phyloP scores from a whole-genome alignment of 139 green algal species.

The Coelastrella sp. region DNA sequence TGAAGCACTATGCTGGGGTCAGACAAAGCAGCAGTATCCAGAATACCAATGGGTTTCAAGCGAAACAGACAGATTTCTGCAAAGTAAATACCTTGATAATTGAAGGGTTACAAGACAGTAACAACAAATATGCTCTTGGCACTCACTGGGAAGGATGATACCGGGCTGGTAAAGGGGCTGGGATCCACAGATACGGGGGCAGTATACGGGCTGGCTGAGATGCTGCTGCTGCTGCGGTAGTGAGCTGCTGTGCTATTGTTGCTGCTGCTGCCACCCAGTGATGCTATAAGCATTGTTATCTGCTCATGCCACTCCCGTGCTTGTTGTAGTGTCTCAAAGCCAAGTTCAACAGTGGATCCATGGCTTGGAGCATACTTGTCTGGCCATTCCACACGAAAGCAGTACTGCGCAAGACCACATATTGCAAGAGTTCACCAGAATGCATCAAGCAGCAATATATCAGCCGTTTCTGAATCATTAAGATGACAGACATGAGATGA shows the following conservation, averaged over 20 bases:
- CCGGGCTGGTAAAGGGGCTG: slow-evolving; percentile 39
- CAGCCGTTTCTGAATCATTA: too few species aligned
- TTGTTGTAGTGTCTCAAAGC: slow-evolving; percentile 20
- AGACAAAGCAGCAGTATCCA: too few species aligned
- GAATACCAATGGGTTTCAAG: too few species aligned
- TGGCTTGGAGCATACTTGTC: slow-evolving; percentile 42
- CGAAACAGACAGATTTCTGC: background rate
- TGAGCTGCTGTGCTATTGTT: background rate
- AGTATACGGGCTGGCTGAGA: background rate
- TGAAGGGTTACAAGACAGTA: too few species aligned
- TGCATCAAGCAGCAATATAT: too few species aligned
- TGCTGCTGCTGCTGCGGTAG: slow-evolving; percentile 13
- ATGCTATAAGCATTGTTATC: background rate
- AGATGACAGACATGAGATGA: too few species aligned
- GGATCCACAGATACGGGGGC: background rate
- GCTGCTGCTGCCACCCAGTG: background rate
- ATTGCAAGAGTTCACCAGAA: too few species aligned
- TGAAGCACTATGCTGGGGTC: too few species aligned
- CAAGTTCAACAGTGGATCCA: slow-evolving; percentile 36
- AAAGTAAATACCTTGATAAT: too few species aligned
- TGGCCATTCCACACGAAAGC: slow-evolving; percentile 45
- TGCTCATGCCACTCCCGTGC: slow-evolving; percentile 24
- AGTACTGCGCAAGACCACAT: slow-evolving; percentile 16
- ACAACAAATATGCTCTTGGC: background rate
- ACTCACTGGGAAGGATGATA: slow-evolving; percentile 32